Evolutionary conservation across 257 asterid genomes (phyloP).

Genomic region (Nicotiana undulata): DNA sequence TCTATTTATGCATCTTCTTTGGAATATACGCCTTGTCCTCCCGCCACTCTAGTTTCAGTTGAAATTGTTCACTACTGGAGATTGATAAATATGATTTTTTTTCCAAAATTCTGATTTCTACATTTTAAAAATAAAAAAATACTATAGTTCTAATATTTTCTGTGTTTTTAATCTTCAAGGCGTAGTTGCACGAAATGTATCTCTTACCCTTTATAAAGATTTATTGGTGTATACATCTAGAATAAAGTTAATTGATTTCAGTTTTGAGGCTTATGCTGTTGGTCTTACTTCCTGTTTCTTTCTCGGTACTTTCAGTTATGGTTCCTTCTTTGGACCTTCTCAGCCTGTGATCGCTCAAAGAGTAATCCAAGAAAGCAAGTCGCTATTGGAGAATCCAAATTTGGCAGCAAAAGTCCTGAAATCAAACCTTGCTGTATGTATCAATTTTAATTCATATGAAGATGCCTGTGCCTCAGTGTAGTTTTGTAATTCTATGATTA

Average conservation of each 20-base stretch:
- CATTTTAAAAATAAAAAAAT: neutral
- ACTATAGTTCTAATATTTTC: neutral
- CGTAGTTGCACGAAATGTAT: neutral
- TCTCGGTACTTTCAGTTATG: constrained; percentile 47
- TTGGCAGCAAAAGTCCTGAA: constrained; percentile 53
- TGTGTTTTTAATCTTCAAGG: neutral
- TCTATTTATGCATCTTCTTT: neutral
- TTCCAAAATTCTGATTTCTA: neutral
- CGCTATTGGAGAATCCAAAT: constrained; percentile 72
- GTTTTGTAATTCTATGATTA: neutral
- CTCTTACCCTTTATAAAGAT: neutral
- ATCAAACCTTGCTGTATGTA: constrained; percentile 36
- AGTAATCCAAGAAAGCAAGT: constrained; percentile 95
- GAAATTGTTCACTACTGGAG: neutral
- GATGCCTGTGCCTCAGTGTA: neutral
- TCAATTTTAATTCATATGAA: neutral
- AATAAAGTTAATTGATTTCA: neutral
- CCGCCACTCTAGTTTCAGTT: neutral
- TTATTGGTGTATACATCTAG: neutral
- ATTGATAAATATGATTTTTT: neutral
- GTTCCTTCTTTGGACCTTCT: constrained; percentile 95
- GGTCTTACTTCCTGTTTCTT: neutral
- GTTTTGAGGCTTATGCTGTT: neutral
- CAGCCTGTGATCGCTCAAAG: constrained; percentile 85
- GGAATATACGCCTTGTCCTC: neutral